Evolutionary conservation across 2,329 filamentous ascomycete species (phyloP), one percentile per base, ranked within the genome.

Genomic region (Decorospora gaudefroyi): DNA sequence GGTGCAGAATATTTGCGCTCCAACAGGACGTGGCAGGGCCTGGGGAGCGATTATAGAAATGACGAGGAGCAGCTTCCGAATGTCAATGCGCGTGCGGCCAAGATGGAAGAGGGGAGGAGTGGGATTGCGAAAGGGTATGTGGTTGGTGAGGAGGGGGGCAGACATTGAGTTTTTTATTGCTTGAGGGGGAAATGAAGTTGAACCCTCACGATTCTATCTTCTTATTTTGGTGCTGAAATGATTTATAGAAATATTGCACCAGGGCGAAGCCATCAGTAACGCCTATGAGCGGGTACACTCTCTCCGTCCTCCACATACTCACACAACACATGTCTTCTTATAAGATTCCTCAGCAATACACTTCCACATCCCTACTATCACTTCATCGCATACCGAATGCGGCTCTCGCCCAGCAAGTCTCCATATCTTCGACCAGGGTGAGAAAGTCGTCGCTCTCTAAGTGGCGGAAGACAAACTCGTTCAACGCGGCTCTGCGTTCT

Each of bases 71-170:
- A 74, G 10, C 78, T 81, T 46, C 50, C 62, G 39, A 73, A 75
- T 75, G 40, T 33, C 3, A 65, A 69, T 42, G 68, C 68, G 6
- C 64, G 73, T 26, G 79, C 87, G 42, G 85, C 87, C 1, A 68
- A 81, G 12, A 80, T 99, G 44, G 90, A 96, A 64, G 85, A 96
- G 71, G 93, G 93, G 1, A 81, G 90, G 53, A 87, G 85, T 54
- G 93, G 93, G 11, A 84, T 97, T 43, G 93, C 93, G 22, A 84
- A 88, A 61, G 93, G 92, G 0, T 99, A 99, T 74, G 82, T 78
- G 0, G 86, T 93, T 38, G 88, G 87, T 6, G 81, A 83, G 7
- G 59, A 64, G 35, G 61, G 41, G 10, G 49, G 29, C 4, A 50
- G 31, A 36, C 65, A 67, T 49, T 69, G 28, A 56, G 29, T 16